Base-by-base conservation (phyloP, 1,284 basidiomycete genomes). In the Boletus mariae region DNA sequence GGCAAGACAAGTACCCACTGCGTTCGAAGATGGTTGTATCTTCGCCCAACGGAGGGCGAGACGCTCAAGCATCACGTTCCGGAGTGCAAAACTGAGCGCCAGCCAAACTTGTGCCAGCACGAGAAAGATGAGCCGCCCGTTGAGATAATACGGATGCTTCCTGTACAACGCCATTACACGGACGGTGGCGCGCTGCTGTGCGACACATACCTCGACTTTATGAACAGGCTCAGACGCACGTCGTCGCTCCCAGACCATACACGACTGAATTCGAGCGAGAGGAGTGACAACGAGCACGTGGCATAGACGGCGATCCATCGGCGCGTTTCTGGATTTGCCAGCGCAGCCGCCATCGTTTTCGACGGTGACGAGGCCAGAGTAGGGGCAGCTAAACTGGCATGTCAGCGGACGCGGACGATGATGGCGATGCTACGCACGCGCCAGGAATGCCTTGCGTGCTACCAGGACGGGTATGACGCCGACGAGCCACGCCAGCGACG, bases 61-160 rank as follows among this genome's bases (percentile, higher is more conserved):
- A 1, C 84, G 77, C 59, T 86, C 84, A 1, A 78, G 72, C 64
- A 86, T 75, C 12, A 82, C 67, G 45, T 79, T 80, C 20, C 85
- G 76, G 17, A 82, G 59, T 3, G 75, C 65, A 55, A 79, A 86
- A 3, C 73, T 70, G 9, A 69, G 45, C 0, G 80, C 78, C 3
- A 77, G 59, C 40, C 69, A 69, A 1, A 76, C 12, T 60, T 88
- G 85, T 0, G 81, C 75, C 34, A 79, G 59, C 17, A 82, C 45
- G 3, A 87, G 62, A 62, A 84, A 87, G 15, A 87, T 56, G 4
- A 85, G 69, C 17, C 80, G 78, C 0, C 84, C 84, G 52, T 87
- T 87, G 40, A 89, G 71, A 63, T 86, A 84, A 59, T 81, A 79
- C 1, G 85, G 84, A 57, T 88, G 83, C 65, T 84, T 86, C 62